These are phyloP conservation scores for Eucalyptus caleyi DNA, from an alignment of 345 rosid genomes.

Conservation along the genomic window DNA sequence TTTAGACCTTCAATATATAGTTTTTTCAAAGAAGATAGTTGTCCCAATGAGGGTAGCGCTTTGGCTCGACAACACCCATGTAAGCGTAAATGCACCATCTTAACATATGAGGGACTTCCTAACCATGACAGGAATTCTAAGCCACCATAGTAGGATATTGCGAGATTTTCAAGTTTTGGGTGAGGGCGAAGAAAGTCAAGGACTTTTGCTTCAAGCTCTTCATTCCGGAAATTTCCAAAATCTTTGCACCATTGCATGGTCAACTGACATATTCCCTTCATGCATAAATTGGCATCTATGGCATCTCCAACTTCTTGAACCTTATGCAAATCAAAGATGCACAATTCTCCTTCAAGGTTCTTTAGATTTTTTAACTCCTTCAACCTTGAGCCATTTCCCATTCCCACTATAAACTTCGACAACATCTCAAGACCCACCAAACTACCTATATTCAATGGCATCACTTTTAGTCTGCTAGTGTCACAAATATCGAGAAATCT, in stretches of 20 bases:
- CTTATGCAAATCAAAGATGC: neutral
- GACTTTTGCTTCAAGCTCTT: neutral
- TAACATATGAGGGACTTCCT: neutral
- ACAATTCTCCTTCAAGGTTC: neutral
- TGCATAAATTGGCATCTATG: fast-evolving
- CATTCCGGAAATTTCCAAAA: neutral
- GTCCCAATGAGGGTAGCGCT: fast-evolving
- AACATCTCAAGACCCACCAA: neutral
- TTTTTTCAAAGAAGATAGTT: fast-evolving
- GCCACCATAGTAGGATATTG: neutral
- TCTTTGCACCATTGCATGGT: neutral
- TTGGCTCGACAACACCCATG: fast-evolving
- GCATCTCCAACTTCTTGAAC: neutral
- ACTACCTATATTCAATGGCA: neutral
- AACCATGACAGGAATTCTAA: neutral
- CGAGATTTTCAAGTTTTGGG: neutral
- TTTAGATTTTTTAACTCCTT: neutral
- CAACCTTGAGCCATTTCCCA: neutral
- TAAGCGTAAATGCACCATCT: neutral
- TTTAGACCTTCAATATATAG: neutral
- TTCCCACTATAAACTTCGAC: fast-evolving
- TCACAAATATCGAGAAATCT: neutral
- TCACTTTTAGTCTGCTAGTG: fast-evolving
- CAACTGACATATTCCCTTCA: neutral
- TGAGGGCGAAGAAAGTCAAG: neutral